Conservation (phyloP, 2,329 filamentous ascomycete genomes). For the Aureobasidium melanogenum region DNA sequence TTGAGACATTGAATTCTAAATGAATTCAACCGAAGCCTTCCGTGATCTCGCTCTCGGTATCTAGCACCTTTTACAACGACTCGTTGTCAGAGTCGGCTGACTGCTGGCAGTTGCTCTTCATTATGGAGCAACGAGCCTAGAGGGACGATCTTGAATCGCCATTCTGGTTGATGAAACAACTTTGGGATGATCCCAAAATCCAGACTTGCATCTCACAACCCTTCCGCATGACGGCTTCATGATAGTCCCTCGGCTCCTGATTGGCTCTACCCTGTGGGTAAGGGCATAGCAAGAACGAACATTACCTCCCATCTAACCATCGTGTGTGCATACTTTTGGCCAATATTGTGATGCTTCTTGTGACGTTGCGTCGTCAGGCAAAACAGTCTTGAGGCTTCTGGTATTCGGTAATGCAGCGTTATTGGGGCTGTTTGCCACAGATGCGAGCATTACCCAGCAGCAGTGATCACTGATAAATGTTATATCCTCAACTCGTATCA, state of each 20-base stretch:
- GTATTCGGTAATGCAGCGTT: background rate
- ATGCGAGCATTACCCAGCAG: background rate
- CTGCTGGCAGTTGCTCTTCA: background rate
- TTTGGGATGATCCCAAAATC: background rate
- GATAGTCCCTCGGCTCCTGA: background rate
- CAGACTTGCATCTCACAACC: background rate
- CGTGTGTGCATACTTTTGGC: no score
- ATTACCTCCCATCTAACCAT: background rate
- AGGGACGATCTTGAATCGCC: background rate
- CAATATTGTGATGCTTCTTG: background rate
- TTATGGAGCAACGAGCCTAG: background rate
- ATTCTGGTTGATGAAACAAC: background rate
- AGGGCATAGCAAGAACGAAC: background rate
- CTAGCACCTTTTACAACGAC: background rate
- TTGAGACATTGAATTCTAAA: slow-evolving; percentile 2
- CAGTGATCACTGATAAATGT: background rate
- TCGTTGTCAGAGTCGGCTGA: slow-evolving; percentile 3
- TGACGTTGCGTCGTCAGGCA: background rate
- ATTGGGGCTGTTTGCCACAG: background rate
- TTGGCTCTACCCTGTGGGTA: background rate
- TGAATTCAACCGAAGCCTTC: slow-evolving; percentile 4
- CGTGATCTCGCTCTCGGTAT: slow-evolving; percentile 1
- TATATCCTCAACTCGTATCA: background rate
- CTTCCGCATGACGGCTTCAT: background rate
- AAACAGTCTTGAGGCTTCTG: background rate